Evolutionary conservation across 2,329 filamentous ascomycete genomes (phyloP), one percentile per base, ranked within the genome.

Genomic region (Colletotrichum magnum): DNA sequence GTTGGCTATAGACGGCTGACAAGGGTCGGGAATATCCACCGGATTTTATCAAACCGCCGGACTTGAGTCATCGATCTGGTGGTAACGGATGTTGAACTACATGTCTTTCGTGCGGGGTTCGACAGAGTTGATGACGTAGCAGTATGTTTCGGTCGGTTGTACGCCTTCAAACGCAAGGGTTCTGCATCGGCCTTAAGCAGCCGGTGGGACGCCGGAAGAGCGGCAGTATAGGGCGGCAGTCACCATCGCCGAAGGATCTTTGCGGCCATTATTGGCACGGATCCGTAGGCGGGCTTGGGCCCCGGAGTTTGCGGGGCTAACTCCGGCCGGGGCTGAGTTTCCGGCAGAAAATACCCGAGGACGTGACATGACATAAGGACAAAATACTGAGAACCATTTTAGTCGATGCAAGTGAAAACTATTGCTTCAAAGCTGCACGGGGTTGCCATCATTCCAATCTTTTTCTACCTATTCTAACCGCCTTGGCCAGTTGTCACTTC

Each of bases 251-350:
- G 18, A 52, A 41, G 9, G 39, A 48, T 39, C 43, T 18, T 10
- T 21, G 64, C 26, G 45, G 59, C 10, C 36, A 7, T 28, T 36
- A 24, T 24, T 24, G n/a, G 10, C 39, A 15, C 41, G 10, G 26
- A 43, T 58, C 26, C 26, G 64, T 16, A 53, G 15, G 13, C 43
- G 45, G 47, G 39, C 9, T 28, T 39, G 39, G 15, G 15, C 18
- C 5, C 47, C 53, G 60, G 65, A 64, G 59, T 68, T 64, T 64
- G 48, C 53, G 28, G 45, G 52, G 45, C 53, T 58, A 68, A 52
- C 32, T 64, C 53, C 65, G 53, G 59, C 13, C 32, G 32, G 32
- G 32, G 32, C 2, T 3, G 32, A 36, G 32, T 36, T 36, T 36
- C 9, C 7, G 9, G 9, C 32, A 36, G 7, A 36, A 0, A 9